These are phyloP conservation scores for Chytriomyces hyalinus DNA, from an alignment of 192 early-diverging fungal species.

Conservation along the genomic window DNA sequence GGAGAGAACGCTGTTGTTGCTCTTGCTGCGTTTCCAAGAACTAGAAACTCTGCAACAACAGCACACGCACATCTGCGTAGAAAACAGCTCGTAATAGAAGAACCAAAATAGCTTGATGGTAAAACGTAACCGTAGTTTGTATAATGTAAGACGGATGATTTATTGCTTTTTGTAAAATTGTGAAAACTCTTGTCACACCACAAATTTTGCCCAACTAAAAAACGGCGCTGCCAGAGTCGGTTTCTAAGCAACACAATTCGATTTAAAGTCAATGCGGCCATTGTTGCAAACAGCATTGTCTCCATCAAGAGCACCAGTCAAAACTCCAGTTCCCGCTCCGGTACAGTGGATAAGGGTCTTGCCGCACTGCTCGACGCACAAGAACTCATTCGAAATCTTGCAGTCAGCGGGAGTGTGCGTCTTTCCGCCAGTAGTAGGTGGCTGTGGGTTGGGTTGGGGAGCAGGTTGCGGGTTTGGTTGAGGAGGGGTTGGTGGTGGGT, in stretches of 20 bases:
- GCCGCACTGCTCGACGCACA: conserved; percentile 5
- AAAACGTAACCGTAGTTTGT: no score
- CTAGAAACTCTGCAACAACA: no score
- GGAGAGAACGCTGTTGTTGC: no score
- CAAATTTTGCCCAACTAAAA: no score
- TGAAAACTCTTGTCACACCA: no score
- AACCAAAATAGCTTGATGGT: no score
- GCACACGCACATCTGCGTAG: no score
- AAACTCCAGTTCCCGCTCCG: not conserved
- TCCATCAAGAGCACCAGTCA: not conserved
- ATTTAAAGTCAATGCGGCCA: not conserved
- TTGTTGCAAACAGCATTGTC: not conserved
- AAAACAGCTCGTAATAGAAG: no score
- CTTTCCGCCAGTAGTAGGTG: not conserved
- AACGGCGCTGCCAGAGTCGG: no score
- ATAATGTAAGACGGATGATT: no score
- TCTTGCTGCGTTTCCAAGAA: no score
- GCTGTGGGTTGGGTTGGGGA: not conserved
- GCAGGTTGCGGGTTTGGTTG: not conserved
- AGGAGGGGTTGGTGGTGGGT: not conserved
- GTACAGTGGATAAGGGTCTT: conserved; percentile 2
- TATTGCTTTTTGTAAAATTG: no score
- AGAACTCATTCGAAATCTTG: not conserved
- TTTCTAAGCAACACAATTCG: not conserved
- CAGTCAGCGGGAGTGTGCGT: not conserved